phyloP scores from a whole-genome alignment of 2,329 filamentous ascomycete species.

The Scedosporium aurantiacum region DNA sequence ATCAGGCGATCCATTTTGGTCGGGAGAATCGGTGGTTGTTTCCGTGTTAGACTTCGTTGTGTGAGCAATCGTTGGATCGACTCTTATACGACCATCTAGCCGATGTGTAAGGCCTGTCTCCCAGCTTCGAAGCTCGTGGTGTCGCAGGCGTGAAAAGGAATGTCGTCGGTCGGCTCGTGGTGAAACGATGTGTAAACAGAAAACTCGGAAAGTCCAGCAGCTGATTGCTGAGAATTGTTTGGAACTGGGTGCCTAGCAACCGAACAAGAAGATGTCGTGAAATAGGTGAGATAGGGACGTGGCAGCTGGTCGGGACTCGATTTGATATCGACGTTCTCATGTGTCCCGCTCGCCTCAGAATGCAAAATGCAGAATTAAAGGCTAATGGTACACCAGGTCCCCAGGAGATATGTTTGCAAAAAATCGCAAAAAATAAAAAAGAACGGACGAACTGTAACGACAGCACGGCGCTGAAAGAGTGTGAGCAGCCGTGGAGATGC shows the following conservation, averaged over 20 bases:
- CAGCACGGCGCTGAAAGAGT: conserved; percentile 3
- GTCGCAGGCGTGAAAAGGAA: not conserved
- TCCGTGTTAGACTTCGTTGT: not conserved
- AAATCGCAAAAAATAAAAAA: conserved; percentile 1
- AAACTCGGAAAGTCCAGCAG: not conserved
- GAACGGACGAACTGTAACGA: conserved; percentile 6
- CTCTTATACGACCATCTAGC: no score
- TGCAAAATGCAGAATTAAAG: not conserved
- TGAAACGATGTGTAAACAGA: not conserved
- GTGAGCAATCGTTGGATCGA: no score
- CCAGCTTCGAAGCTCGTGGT: not conserved
- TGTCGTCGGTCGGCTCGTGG: not conserved
- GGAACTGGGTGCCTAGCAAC: not conserved
- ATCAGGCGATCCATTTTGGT: not conserved
- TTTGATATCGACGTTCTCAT: not conserved
- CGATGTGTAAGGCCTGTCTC: no score
- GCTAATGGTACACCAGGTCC: not conserved
- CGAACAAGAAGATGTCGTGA: not conserved
- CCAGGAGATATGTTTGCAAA: not conserved
- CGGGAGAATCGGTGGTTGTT: not conserved
- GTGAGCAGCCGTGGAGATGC: not conserved
- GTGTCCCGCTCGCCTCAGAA: not conserved
- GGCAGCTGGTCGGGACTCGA: not conserved
- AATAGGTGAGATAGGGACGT: not conserved
- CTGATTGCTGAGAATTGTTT: not conserved